Conservation (phyloP, 805 yeast genomes). For the Cyberlindnera suaveolens region DNA sequence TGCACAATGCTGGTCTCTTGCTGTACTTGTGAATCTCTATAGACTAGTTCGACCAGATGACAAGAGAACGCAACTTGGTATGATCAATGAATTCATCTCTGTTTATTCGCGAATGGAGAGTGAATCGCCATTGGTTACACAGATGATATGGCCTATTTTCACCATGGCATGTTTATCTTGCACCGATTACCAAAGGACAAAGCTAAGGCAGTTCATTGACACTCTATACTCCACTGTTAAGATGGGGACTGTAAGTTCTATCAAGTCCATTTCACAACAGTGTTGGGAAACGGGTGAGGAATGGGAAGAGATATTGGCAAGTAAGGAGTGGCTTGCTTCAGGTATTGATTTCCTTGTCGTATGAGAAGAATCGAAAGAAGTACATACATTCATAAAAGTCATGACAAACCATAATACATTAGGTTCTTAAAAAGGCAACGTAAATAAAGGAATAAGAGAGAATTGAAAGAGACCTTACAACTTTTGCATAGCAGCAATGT, state of each 20-base stretch:
- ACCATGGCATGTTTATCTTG: slow-evolving; percentile 41
- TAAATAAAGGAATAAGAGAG: slow-evolving; percentile 6
- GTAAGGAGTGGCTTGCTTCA: slow-evolving; percentile 40
- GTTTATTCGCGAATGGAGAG: slow-evolving; percentile 41
- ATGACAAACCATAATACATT: slow-evolving; percentile 2
- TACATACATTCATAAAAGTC: no score
- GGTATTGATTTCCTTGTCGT: slow-evolving; percentile 43
- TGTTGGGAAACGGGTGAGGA: slow-evolving; percentile 40
- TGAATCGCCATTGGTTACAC: slow-evolving; percentile 43
- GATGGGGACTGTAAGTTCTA: slow-evolving; percentile 47
- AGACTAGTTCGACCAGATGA: slow-evolving; percentile 28
- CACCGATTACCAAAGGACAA: slow-evolving; percentile 26
- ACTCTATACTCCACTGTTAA: slow-evolving; percentile 40
- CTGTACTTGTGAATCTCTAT: slow-evolving; percentile 28
- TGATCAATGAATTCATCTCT: slow-evolving; percentile 40
- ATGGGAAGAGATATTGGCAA: slow-evolving; percentile 37
- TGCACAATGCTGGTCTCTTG: slow-evolving; percentile 53
- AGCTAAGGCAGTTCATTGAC: slow-evolving; percentile 31
- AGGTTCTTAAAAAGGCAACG: background rate
- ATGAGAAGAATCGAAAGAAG: slow-evolving; percentile 1
- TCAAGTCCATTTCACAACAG: slow-evolving; percentile 35
- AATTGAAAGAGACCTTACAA: slow-evolving; percentile 46
- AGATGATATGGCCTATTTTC: slow-evolving; percentile 60
- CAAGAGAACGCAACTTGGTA: slow-evolving; percentile 25
- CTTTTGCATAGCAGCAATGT: slow-evolving; percentile 97